Base-by-base conservation (phyloP, 306 rosid species). In the Ormosia emarginata region DNA sequence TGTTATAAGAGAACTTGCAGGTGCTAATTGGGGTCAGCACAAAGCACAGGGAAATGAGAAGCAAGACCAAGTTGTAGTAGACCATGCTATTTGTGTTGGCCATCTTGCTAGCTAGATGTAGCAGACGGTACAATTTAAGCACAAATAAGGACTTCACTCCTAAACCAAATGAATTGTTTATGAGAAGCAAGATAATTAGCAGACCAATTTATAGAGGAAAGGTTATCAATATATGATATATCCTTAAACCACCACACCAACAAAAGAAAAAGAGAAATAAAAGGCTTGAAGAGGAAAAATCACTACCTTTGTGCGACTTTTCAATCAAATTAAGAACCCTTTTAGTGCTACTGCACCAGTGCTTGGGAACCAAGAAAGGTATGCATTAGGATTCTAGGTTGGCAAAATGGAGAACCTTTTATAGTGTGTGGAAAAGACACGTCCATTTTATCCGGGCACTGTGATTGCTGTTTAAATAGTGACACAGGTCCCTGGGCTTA, bases 1-100 rank as follows among this genome's bases (percentile, higher is more conserved):
- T 9, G 71, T 43, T 7, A 76, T 41, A n/a, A 76, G 80, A n/a
- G 71, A 61, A 59, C 36, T 63, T 47, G 62, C 47, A 4, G 80
- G 80, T 1, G 80, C 80, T n/a, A 71, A 76, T 4, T 43, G n/a
- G 80, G 12, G 13, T 46, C 15, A 62, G 6, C 5, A 43, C 36
- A 62, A 24, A 30, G 80, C 59, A 18, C 18, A 76, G 34, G 33
- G 63, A 39, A 41, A 75, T 43, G 59, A 44, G 55, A 74, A 74
- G 49, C 12, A 39, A 36, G 12, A 59, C 0, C 5, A 24, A 17
- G 33, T 18, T 7, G 32, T 13, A 57, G 79, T 0, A 58, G 41
- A 58, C 6, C 5, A 58, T 6, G 59, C 29, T 18, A 40, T 11
- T 41, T 11, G 66, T 4, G 8, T 5, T 24, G 4, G 68, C 43